Base-by-base conservation (phyloP, 1,284 basidiomycete genomes). In the Pseudomicrostroma phylloplanum region DNA sequence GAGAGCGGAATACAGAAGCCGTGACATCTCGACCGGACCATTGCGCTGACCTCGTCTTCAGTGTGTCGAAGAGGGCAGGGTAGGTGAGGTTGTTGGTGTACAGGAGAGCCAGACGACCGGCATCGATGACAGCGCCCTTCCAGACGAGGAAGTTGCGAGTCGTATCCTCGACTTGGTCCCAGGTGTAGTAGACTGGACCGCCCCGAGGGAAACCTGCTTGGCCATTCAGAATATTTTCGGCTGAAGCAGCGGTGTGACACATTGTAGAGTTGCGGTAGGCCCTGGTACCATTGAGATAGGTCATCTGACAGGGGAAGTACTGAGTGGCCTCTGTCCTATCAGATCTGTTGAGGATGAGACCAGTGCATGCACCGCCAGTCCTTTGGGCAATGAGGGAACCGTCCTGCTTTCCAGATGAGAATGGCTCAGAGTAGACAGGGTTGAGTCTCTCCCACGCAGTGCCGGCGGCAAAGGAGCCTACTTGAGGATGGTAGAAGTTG, bases 281-380 rank as follows among this genome's bases (percentile, higher is more conserved):
- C 0, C 81, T 82, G 1, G 83, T 86, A 46, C 88, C 89, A 66
- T 85, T 84, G 78, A 92, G 91, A 68, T 86, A 84, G 81, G 85
- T 88, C 55, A 93, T 80, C 75, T 94, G 94, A 84, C 96, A 98
- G 2, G 93, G 91, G 81, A 97, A 96, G 81, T 96, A 96, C 89
- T 91, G 96, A 0, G 73, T 80, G 15, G 71, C 69, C 55, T 70
- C 65, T 13, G 62, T 61, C 66, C 84, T 79, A 25, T 64, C 67
- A n/a, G 36, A 55, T 23, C 63, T 57, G 54, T 71, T 67, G 13
- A 85, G 88, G 74, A 99, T 88, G 73, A 91, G 73, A 25, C 85
- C 85, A 21, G 85, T 80, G 79, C 94, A 99, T 62, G 88, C 84
- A 71, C 88, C 82, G 78, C 93, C 93, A 67, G 89, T 87, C 58